Percentiles rank a stretch among this genome's conserved stretches.
Conservation (phyloP, 106 monocot genomes). For the Dendrobium catenatum region DNA sequence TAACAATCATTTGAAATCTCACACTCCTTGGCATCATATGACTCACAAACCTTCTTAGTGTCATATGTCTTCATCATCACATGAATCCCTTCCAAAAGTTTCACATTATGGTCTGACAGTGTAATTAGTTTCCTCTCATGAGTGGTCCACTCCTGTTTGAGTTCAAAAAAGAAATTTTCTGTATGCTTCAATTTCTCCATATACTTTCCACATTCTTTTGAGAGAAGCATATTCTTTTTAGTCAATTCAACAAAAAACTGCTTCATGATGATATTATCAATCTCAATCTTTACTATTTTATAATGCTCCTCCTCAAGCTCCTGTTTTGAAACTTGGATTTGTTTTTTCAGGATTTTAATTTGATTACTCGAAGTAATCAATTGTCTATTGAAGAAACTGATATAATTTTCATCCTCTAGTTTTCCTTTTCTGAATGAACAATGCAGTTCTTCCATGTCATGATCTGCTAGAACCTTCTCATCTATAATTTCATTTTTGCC, state of each 20-base stretch:
- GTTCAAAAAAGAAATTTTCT: conserved; percentile 1
- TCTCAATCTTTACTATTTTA: conserved; percentile 4
- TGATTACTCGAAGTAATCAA: conserved; percentile 14
- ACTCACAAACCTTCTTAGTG: neutral
- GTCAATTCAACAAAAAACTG: conserved; percentile 12
- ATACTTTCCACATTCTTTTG: conserved; percentile 6
- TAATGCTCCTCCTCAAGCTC: conserved; percentile 13
- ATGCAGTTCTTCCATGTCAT: conserved; percentile 27
- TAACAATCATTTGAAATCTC: neutral
- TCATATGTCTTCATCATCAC: conserved; percentile 4
- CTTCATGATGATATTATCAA: conserved; percentile 9
- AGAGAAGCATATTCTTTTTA: conserved; percentile 11
- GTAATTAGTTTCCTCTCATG: conserved; percentile 2
- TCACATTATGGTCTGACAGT: conserved; percentile 8
- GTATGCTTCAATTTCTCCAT: conserved; percentile 3
- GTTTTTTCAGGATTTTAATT: conserved; percentile 20
- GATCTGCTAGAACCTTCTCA: conserved; percentile 22
- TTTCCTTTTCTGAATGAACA: conserved; percentile 4
- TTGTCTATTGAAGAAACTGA: conserved; percentile 11
- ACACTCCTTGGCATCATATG: no score
- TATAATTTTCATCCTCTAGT: conserved; percentile 15
- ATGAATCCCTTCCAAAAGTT: neutral
- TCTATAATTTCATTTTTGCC: conserved; percentile 18
- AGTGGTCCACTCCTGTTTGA: conserved; percentile 2
- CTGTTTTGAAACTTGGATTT: neutral